Base-by-base conservation (phyloP, 2,329 filamentous ascomycete genomes). In the Ceratocystis papillata region DNA sequence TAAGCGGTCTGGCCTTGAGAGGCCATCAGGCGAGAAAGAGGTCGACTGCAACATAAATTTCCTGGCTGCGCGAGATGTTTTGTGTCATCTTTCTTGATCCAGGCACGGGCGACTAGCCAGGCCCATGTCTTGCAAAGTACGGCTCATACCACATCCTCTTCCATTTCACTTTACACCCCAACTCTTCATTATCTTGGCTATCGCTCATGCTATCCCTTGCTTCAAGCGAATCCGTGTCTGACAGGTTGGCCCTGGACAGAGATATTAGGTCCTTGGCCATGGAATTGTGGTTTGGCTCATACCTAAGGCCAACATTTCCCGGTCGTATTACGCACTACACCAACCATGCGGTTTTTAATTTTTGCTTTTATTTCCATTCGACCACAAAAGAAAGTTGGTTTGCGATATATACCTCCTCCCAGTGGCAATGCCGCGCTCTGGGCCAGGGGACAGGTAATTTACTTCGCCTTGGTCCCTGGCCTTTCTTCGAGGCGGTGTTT, bases 101-200 rank as follows among this genome's bases (percentile, higher is more conserved):
- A 50, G 46, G 46, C 46, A n/a, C 46, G n/a, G n/a, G n/a, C 46
- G n/a, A 20, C 22, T n/a, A 22, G 22, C n/a, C 22, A 50, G 46
- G 22, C 53, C 10, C 53, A 28, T 57, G 53, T 57, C 22, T 28
- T 57, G 53, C 10, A 57, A 12, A 3, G 37, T 41, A 41, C 37
- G 37, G 37, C 37, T 12, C 10, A 41, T 41, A 41, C 37, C 37
- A 12, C 12, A 41, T 41, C 37, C 37, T 41, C 1, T 12, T 41
- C 10, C 7, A 57, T 57, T 30, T 57, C 53, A 57, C 53, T 57
- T 57, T 57, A 57, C 53, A 50, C n/a, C 53, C 53, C 28, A 22
- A 57, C 53, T 57, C 22, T 57, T 41, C 37, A 3, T 15, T 17
- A 57, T 30, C 53, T 57, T 57, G 53, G 22, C 53, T 28, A 30